Base-by-base conservation (phyloP, 352 stramenopile species). In the Globisporangium cystogenes region DNA sequence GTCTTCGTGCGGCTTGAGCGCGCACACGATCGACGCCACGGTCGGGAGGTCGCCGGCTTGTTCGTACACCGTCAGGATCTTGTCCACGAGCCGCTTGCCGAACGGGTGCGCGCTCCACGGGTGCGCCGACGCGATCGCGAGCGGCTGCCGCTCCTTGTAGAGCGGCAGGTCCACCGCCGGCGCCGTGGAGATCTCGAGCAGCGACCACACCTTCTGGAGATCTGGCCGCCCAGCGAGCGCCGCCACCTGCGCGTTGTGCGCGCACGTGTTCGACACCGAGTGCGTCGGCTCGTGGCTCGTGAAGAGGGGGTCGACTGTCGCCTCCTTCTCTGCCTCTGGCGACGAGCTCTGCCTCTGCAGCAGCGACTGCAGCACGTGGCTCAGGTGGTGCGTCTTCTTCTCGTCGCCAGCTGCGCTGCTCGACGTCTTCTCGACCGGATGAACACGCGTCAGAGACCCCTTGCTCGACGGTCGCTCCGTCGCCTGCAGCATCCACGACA, bases 81-180 rank as follows among this genome's bases (percentile, higher is more conserved):
- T 87, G 44, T 85, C 68, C 1, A 95, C 82, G 3, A 95, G 68
- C 20, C 67, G 65, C 33, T 87, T 79, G 11, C 85, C 85, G 50
- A 95, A 85, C 21, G 85, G 85, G 58, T 95, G 85, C 4, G 81
- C 81, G 41, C 68, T 78, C 85, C 85, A 95, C 15, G 78, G 81
- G 41, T 86, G 74, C 8, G 76, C 50, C 0, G 82, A 86, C 43
- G 62, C 58, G 2, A 87, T 57, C 12, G 59, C 46, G 41, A 42
- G 15, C 26, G 49, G 31, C 37, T 67, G 4, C 15, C 47, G 4
- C 48, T 59, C 35, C 37, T 62, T 70, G 57, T 83, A 80, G 16
- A 85, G 71, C 7, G 76, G 74, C 4, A 84, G 33, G 23, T 76
- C 60, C 4, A 88, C 59, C 10, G 67, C 56, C 0, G 81, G 66